Evolutionary conservation across 306 rosid genomes (phyloP).

Genomic region (Quercus mongolica): DNA sequence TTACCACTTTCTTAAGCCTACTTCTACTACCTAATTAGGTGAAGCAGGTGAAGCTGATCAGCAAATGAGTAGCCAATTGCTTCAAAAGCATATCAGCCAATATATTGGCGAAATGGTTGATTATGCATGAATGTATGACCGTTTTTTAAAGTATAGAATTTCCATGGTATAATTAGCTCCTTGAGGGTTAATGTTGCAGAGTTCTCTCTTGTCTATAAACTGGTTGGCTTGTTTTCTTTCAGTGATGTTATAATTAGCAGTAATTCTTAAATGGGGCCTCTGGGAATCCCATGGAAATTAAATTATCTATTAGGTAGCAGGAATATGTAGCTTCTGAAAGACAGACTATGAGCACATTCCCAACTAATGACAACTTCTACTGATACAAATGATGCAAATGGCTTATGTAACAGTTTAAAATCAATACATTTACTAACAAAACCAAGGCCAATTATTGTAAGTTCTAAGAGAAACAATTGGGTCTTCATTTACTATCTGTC

Average conservation of each 20-base stretch:
- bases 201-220: no score
- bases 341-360: background rate
- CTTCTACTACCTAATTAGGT: no score
- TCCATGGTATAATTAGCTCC: no score
- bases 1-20: no score
- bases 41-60: no score
- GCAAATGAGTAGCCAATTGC: no score
- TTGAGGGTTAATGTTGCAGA: no score
- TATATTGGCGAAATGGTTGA: no score
- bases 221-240: no score
- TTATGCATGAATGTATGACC: no score
- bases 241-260: background rate
- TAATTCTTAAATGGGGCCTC: background rate
- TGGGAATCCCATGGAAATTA: background rate
- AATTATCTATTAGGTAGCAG: background rate
- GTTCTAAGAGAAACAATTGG: background rate
- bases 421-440: background rate
- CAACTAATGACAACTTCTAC: background rate
- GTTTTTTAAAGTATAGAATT: no score
- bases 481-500: slow-evolving; percentile 27
- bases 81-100: no score
- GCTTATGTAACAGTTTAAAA: background rate
- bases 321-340: background rate
- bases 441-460: background rate
- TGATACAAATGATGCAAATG: background rate